These are phyloP conservation scores for Aspergillus incahuasiensis DNA, from an alignment of 495 filamentous ascomycete genomes.

Conservation along the genomic window DNA sequence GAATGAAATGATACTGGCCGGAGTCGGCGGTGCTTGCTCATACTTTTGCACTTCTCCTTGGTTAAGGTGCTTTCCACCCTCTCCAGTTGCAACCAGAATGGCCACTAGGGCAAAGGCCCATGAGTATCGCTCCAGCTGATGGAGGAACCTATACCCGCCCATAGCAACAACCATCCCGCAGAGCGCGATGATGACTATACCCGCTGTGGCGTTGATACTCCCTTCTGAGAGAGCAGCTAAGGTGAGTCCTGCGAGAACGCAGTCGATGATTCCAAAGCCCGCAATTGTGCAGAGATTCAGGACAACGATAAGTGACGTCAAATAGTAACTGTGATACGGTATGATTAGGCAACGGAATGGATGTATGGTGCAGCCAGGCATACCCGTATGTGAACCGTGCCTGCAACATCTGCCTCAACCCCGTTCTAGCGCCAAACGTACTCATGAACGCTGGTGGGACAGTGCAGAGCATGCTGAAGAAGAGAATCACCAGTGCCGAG, in stretches of 20 bases:
- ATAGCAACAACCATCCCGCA: slow-evolving; percentile 44
- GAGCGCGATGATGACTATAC: slow-evolving; percentile 48
- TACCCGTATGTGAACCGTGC: slow-evolving; percentile 51
- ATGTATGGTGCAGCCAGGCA: too few relatives aligned
- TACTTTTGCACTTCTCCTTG: too few relatives aligned
- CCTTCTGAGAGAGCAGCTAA: slow-evolving; percentile 48
- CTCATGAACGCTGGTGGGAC: slow-evolving; percentile 45
- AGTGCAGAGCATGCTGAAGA: slow-evolving; percentile 49
- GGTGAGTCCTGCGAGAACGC: slow-evolving; percentile 36
- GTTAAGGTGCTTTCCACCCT: slow-evolving; percentile 35
- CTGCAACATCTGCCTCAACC: slow-evolving; percentile 53
- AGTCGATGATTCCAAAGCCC: slow-evolving; percentile 7
- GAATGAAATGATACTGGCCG: slow-evolving; percentile 20
- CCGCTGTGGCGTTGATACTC: slow-evolving; percentile 40
- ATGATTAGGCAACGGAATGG: too few relatives aligned
- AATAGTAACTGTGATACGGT: too few relatives aligned
- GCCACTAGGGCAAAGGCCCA: slow-evolving; percentile 54
- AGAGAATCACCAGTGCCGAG: slow-evolving; percentile 46
- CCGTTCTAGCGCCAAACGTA: slow-evolving; percentile 46
- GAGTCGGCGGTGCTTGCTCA: slow-evolving; percentile 19
- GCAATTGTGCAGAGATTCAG: slow-evolving; percentile 13
- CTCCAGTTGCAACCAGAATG: slow-evolving; percentile 46
- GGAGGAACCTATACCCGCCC: slow-evolving; percentile 49
- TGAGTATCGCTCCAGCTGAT: slow-evolving; percentile 50
- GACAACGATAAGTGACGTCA: slow-evolving; percentile 24